A percentile compares a stretch with the other conserved stretches of the same genome.
Conservation (phyloP, 2,329 filamentous ascomycete genomes). For the Hymenoscyphus occultus region DNA sequence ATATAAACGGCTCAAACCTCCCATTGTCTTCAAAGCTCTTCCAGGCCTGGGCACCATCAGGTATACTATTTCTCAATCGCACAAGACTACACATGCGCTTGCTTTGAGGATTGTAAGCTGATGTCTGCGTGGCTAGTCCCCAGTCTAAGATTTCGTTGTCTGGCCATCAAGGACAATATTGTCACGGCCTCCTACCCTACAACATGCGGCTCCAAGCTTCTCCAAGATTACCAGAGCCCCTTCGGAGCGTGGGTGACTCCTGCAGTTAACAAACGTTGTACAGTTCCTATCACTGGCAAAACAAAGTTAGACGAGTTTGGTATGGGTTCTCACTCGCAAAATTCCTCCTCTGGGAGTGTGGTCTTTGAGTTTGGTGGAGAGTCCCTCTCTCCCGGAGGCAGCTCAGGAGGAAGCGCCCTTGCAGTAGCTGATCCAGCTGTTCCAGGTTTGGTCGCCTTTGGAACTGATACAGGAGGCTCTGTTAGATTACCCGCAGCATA, state of each 20-base stretch:
- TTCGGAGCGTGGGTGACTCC: constrained; percentile 83
- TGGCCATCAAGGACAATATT: constrained; percentile 73
- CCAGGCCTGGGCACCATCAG: no score
- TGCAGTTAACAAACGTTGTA: constrained; percentile 45
- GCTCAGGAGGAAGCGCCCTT: constrained; percentile 89
- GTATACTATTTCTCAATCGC: no score
- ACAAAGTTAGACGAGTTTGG: constrained; percentile 96
- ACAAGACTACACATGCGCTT: no score
- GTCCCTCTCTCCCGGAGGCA: constrained; percentile 69
- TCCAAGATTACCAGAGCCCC: constrained; percentile 69
- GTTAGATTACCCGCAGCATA: constrained; percentile 71
- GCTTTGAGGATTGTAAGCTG: neutral
- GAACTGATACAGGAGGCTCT: constrained; percentile 82
- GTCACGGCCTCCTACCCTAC: constrained; percentile 64
- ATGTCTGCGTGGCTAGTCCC: neutral
- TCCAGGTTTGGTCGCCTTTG: constrained; percentile 63
- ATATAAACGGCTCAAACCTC: no score
- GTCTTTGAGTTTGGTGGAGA: constrained; percentile 38
- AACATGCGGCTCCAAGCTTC: constrained; percentile 77
- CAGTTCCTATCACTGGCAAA: constrained; percentile 66
- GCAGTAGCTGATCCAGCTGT: constrained; percentile 52
- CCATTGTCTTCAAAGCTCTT: no score
- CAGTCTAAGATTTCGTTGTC: neutral
- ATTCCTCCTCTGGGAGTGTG: constrained; percentile 63
- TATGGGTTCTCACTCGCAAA: constrained; percentile 80